Conservation (phyloP, 2,329 filamentous ascomycete species). For the Alternaria solani region DNA sequence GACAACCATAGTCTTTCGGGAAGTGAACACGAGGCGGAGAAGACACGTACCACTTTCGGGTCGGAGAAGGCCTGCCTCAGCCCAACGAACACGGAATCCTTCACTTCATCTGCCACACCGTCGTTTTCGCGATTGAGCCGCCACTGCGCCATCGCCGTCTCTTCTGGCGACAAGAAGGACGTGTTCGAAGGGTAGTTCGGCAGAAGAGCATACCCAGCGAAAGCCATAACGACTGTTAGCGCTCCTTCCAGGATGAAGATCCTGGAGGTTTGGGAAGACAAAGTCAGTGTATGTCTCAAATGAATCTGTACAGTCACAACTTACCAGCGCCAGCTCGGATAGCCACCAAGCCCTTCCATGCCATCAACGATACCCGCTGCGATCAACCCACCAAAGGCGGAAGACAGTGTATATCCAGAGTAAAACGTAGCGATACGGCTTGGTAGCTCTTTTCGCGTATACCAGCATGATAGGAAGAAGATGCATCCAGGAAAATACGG, state of each 20-base stretch:
- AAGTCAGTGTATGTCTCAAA: neutral
- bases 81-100: constrained; percentile 43
- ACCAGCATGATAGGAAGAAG: constrained; percentile 38
- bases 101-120: constrained; percentile 25
- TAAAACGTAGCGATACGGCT: constrained; percentile 64
- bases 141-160: constrained; percentile 31
- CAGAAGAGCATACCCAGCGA: constrained; percentile 55
- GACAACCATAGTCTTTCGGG: no score
- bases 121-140: constrained; percentile 31
- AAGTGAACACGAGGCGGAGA: neutral
- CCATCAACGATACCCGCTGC: constrained; percentile 58
- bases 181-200: constrained; percentile 61
- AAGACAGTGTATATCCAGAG: constrained; percentile 63
- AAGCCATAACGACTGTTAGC: constrained; percentile 25
- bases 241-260: constrained; percentile 36
- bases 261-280: neutral
- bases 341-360: constrained; percentile 38
- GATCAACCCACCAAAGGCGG: constrained; percentile 62
- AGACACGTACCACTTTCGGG: constrained; percentile 50
- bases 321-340: constrained; percentile 35
- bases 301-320: neutral
- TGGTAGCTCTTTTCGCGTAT: constrained; percentile 54
- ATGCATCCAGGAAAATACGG: constrained; percentile 28
- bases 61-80: constrained; percentile 60
- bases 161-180: constrained; percentile 50